Evolutionary conservation across 2,329 filamentous ascomycete genomes (phyloP).

Genomic region (Fusarium agapanthi): DNA sequence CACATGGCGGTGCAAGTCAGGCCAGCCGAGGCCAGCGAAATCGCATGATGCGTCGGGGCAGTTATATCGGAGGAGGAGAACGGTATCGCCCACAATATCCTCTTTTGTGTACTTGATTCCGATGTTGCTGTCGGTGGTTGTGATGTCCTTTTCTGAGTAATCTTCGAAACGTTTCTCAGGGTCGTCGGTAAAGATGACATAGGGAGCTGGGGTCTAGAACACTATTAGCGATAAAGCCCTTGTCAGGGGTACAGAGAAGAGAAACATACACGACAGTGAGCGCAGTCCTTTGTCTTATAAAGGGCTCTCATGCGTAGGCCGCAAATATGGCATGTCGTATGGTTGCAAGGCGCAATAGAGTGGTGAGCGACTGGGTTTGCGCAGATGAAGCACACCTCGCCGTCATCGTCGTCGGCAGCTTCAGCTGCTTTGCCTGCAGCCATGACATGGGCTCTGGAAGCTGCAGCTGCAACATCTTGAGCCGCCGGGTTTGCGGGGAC

Average conservation of each 20-base stretch:
- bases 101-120: conserved; percentile 91
- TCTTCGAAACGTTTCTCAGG: conserved; percentile 83
- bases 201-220: conserved; percentile 71
- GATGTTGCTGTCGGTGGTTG: conserved; percentile 81
- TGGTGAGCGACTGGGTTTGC: conserved; percentile 89
- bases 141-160: conserved; percentile 78
- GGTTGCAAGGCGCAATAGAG: conserved; percentile 92
- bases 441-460: conserved; percentile 50
- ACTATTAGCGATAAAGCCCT: conserved; percentile 28
- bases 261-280: conserved; percentile 83
- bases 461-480: conserved; percentile 44
- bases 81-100: conserved; percentile 90
- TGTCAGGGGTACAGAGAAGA: not conserved
- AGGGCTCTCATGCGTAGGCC: conserved; percentile 88
- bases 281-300: conserved; percentile 96
- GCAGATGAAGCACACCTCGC: conserved; percentile 96
- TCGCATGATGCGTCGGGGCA: conserved; percentile 85
- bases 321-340: conserved; percentile 96
- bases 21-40: conserved; percentile 77
- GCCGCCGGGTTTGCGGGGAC: conserved; percentile 44
- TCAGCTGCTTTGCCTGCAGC: conserved; percentile 38
- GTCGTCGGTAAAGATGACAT: conserved; percentile 93
- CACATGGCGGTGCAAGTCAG: conserved; percentile 76
- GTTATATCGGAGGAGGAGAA: conserved; percentile 90
- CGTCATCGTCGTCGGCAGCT: conserved; percentile 63